A percentile compares a stretch with the other conserved stretches of the same genome.
phyloP scores from a whole-genome alignment of 208 protist species.

The Herpetomonas samuelpessoai region DNA sequence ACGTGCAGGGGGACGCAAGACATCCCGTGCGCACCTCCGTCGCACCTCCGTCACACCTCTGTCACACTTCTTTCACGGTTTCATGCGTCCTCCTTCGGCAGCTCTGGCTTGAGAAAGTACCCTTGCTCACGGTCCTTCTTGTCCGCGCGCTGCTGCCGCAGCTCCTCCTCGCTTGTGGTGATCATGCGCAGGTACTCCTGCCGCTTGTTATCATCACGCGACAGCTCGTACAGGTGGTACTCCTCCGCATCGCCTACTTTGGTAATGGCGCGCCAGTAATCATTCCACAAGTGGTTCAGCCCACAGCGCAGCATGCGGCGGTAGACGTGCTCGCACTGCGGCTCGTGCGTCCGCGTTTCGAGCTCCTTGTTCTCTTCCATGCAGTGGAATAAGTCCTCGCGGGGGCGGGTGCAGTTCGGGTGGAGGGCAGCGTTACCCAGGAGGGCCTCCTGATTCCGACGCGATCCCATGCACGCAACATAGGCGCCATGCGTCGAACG shows the following conservation, averaged over 20 bases:
- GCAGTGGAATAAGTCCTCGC: slow-evolving; percentile 47
- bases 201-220: slow-evolving; percentile 71
- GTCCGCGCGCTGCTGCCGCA: slow-evolving; percentile 14
- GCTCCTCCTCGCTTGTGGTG: slow-evolving; percentile 45
- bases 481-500: slow-evolving; percentile 53
- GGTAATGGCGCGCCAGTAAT: slow-evolving; percentile 76
- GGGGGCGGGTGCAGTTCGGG: slow-evolving; percentile 36
- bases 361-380: slow-evolving; percentile 41
- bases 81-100: slow-evolving; percentile 1
- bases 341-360: slow-evolving; percentile 47
- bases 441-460: slow-evolving; percentile 59
- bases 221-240: slow-evolving; percentile 75
- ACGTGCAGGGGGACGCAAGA: slow-evolving; percentile 1
- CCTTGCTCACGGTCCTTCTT: slow-evolving; percentile 18
- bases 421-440: slow-evolving; percentile 58
- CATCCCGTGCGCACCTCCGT: too few relatives aligned
- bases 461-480: slow-evolving; percentile 57
- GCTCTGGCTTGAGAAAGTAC: slow-evolving; percentile 28
- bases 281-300: slow-evolving; percentile 81
- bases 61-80: too few relatives aligned
- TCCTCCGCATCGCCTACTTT: slow-evolving; percentile 74
- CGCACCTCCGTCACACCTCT: background rate
- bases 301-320: slow-evolving; percentile 69
- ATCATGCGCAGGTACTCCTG: slow-evolving; percentile 64
- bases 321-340: slow-evolving; percentile 61